A percentile compares a stretch with the other conserved stretches of the same genome.
These are phyloP conservation scores for Curvularia spicifera DNA, from an alignment of 2,329 filamentous ascomycete genomes.

Conservation along the genomic window DNA sequence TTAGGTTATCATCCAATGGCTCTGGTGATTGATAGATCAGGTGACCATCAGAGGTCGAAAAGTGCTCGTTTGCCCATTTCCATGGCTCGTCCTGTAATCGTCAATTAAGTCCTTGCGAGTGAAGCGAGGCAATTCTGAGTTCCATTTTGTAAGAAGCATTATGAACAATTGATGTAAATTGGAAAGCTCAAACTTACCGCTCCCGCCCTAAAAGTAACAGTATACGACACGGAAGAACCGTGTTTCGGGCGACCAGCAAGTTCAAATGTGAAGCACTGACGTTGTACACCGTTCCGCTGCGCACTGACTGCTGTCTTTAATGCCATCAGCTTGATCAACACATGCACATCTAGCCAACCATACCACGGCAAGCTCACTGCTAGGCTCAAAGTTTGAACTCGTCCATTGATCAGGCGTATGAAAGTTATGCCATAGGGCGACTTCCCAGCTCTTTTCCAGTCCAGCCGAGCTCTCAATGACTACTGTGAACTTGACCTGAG, in stretches of 20 bases:
- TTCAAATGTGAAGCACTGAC: constrained; percentile 62
- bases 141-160: neutral
- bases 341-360: neutral
- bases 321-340: constrained; percentile 16
- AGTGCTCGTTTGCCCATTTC: constrained; percentile 74
- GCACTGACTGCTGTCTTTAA: constrained; percentile 34
- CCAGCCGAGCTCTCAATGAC: constrained; percentile 69
- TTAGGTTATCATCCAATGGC: constrained; percentile 52
- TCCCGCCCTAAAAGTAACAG: constrained; percentile 69
- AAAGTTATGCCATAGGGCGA: constrained; percentile 76
- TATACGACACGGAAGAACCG: constrained; percentile 65
- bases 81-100: constrained; percentile 58
- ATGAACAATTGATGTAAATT: neutral
- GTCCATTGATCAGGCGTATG: constrained; percentile 63
- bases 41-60: constrained; percentile 67
- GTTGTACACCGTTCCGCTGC: constrained; percentile 21
- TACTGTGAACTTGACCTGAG: constrained; percentile 66
- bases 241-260: constrained; percentile 56
- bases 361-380: constrained; percentile 37
- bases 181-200: constrained; percentile 21
- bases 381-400: constrained; percentile 62
- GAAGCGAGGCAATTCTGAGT: neutral
- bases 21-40: constrained; percentile 60
- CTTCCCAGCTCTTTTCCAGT: constrained; percentile 68
- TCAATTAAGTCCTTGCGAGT: neutral